phyloP scores from a whole-genome alignment of 2,329 filamentous ascomycete species.

The Epichloe bromicola region DNA sequence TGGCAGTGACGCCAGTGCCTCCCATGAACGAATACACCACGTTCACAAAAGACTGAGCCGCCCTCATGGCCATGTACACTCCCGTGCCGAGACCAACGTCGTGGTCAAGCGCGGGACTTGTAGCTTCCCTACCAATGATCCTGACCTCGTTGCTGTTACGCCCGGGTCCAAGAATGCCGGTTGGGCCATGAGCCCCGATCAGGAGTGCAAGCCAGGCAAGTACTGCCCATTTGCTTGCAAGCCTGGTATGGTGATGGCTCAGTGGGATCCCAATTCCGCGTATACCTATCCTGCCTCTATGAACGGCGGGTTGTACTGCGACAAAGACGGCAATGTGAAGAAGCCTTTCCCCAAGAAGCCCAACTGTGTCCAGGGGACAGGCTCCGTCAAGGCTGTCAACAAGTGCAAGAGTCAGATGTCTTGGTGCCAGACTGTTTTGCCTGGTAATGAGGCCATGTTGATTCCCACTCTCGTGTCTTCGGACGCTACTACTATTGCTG shows the following conservation, averaged over 20 bases:
- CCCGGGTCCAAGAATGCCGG: slow-evolving; percentile 53
- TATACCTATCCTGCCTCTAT: slow-evolving; percentile 61
- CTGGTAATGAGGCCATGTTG: slow-evolving; percentile 70
- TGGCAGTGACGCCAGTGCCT: slow-evolving; percentile 20
- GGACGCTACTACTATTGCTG: slow-evolving; percentile 47
- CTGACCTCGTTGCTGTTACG: slow-evolving; percentile 55
- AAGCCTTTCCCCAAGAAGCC: slow-evolving; percentile 57
- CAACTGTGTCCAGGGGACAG: slow-evolving; percentile 59
- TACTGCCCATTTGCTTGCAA: slow-evolving; percentile 72
- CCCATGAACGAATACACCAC: slow-evolving; percentile 23
- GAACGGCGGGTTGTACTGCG: slow-evolving; percentile 65
- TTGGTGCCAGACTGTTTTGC: slow-evolving; percentile 69
- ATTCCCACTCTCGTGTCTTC: slow-evolving; percentile 58
- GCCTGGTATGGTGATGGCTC: slow-evolving; percentile 61
- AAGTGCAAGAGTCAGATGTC: slow-evolving; percentile 48
- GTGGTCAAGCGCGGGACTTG: slow-evolving; percentile 46
- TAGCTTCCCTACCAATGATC: slow-evolving; percentile 47
- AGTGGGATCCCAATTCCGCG: slow-evolving; percentile 61
- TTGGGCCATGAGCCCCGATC: slow-evolving; percentile 70
- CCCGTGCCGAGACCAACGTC: slow-evolving; percentile 11
- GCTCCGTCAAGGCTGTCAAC: slow-evolving; percentile 52
- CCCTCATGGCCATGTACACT: slow-evolving; percentile 11
- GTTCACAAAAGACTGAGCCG: slow-evolving; percentile 24
- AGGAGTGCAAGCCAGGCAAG: slow-evolving; percentile 49
- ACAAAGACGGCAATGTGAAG: slow-evolving; percentile 47